Percentiles rank a stretch among this genome's conserved stretches.
These are phyloP conservation scores for Chrysanthemum makinoi DNA, from an alignment of 129 eudicot genomes.

Conservation along the genomic window DNA sequence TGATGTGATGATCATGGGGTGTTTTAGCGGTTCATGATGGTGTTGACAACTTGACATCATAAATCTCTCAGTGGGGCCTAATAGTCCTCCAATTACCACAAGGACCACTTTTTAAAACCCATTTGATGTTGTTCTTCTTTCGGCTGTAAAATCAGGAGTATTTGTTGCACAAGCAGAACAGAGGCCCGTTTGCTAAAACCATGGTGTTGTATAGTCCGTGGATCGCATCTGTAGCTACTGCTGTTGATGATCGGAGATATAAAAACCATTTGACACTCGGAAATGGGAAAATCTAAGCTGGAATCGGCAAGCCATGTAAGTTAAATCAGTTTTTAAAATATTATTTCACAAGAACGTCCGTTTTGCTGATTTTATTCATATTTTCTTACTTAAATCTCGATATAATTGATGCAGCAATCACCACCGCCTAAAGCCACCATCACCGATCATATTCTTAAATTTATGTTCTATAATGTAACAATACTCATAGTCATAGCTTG, in stretches of 20 bases:
- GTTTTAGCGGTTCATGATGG: conserved; percentile 82
- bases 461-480: too few relatives aligned
- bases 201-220: conserved; percentile 90
- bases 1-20: too few relatives aligned
- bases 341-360: background rate
- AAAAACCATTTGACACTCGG: conserved; percentile 86
- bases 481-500: too few relatives aligned
- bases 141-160: conserved; percentile 90
- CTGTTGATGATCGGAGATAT: conserved; percentile 94
- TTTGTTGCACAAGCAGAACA: conserved; percentile 97
- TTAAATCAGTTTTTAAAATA: background rate
- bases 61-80: conserved; percentile 95
- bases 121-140: conserved; percentile 85
- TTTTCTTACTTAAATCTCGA: background rate
- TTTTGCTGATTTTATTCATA: background rate
- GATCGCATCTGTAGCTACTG: conserved; percentile 93
- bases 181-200: conserved; percentile 92
- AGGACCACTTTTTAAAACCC: conserved; percentile 86
- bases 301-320: conserved; percentile 92
- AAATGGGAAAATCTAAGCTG: conserved; percentile 74
- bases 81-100: conserved; percentile 94
- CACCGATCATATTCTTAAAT: too few relatives aligned
- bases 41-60: conserved; percentile 88
- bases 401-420: conserved; percentile 63
- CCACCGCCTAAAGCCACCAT: too few relatives aligned